phyloP scores from a whole-genome alignment of 352 stramenopile genomes.

The Globisporangium barbulae region DNA sequence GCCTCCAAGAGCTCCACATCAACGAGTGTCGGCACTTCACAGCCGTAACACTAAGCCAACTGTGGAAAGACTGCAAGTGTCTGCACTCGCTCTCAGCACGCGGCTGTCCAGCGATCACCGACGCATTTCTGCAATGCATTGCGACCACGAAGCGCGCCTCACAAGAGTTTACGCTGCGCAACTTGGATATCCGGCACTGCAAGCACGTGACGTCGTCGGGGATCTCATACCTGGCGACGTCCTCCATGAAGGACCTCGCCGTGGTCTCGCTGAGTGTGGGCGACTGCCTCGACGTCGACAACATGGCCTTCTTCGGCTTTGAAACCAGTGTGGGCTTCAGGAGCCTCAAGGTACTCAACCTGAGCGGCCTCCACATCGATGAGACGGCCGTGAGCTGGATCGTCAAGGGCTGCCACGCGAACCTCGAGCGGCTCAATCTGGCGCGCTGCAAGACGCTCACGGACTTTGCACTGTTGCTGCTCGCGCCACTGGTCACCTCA shows the following conservation, averaged over 20 bases:
- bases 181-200: conserved; percentile 56
- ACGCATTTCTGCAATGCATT: conserved; percentile 53
- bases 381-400: conserved; percentile 75
- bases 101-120: conserved; percentile 45
- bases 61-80: conserved; percentile 57
- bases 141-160: conserved; percentile 41
- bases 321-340: conserved; percentile 36
- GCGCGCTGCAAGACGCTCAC: conserved; percentile 43
- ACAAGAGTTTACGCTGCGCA: conserved; percentile 18
- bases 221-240: conserved; percentile 47
- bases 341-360: conserved; percentile 31
- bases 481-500: conserved; percentile 32
- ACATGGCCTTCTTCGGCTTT: conserved; percentile 79
- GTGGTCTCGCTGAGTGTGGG: conserved; percentile 35
- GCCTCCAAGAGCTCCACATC: conserved; percentile 46
- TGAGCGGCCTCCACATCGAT: conserved; percentile 47
- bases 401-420: conserved; percentile 36
- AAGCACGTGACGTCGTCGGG: conserved; percentile 65
- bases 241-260: conserved; percentile 26
- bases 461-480: conserved; percentile 55
- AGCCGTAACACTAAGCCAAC: conserved; percentile 33
- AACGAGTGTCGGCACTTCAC: conserved; percentile 66
- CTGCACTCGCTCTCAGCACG: conserved; percentile 44
- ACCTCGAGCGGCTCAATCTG: conserved; percentile 43
- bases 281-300: conserved; percentile 56